Conservation (phyloP, 192 early-diverging fungal species). For the Diversispora eburnea region DNA sequence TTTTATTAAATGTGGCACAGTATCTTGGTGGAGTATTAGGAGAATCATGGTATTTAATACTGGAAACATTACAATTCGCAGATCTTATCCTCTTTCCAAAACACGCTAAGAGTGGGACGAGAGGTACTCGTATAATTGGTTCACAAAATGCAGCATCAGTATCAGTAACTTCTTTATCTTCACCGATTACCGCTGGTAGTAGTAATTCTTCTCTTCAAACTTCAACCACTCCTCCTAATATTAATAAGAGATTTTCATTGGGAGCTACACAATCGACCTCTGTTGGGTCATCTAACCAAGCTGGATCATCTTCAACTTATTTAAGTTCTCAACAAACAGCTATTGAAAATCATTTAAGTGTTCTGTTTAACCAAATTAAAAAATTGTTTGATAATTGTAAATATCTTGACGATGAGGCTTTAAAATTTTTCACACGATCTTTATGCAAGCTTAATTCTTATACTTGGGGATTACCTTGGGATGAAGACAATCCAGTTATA, state of each 20-base stretch:
- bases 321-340: slow-evolving; percentile 35
- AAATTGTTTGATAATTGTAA: slow-evolving; percentile 69
- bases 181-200: background rate
- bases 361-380: slow-evolving; percentile 50
- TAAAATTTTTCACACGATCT: slow-evolving; percentile 63
- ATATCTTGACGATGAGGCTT: slow-evolving; percentile 52
- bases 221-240: slow-evolving; percentile 21
- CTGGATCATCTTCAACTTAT: background rate
- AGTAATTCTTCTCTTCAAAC: slow-evolving; percentile 22
- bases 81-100: slow-evolving; percentile 68
- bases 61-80: slow-evolving; percentile 85
- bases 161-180: slow-evolving; percentile 27
- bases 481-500: background rate
- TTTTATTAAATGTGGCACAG: slow-evolving; percentile 66
- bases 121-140: slow-evolving; percentile 40
- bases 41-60: slow-evolving; percentile 79
- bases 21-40: slow-evolving; percentile 72
- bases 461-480: slow-evolving; percentile 46
- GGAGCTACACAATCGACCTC: background rate
- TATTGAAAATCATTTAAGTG: slow-evolving; percentile 43
- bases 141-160: slow-evolving; percentile 17
- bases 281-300: background rate
- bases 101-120: slow-evolving; percentile 35
- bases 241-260: background rate
- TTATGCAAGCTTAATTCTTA: slow-evolving; percentile 62